Conservation (phyloP, 768 basidiomycete genomes). For the Leccinum aurantiacum region DNA sequence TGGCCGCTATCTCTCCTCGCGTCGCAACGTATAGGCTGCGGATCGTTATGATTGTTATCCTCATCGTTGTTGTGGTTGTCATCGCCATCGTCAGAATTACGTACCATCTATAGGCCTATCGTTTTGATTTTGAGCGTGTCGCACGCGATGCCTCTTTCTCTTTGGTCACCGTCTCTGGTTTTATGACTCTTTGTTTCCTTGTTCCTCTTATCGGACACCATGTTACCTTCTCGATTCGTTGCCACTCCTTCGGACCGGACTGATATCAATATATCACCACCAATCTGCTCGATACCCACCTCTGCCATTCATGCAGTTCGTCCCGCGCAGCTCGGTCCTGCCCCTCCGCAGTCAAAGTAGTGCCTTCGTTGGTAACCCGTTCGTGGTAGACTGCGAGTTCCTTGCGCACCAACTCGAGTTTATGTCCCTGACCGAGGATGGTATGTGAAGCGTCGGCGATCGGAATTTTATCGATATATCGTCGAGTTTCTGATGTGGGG, state of each 20-base stretch:
- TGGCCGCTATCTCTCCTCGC: too few species aligned
- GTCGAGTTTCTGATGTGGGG: slow-evolving; percentile 97
- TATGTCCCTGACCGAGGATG: slow-evolving; percentile 86
- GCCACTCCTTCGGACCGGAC: slow-evolving; percentile 24
- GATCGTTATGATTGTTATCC: slow-evolving; percentile 62
- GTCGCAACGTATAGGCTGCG: slow-evolving; percentile 67
- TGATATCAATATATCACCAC: neutral
- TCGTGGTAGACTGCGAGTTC: slow-evolving; percentile 88
- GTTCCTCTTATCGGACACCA: slow-evolving; percentile 5
- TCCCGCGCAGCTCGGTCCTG: slow-evolving; percentile 88
- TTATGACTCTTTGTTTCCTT: neutral
- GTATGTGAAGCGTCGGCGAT: slow-evolving; percentile 92
- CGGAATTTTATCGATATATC: slow-evolving; percentile 74
- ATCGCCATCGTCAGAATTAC: slow-evolving; percentile 42
- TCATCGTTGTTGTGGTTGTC: slow-evolving; percentile 60
- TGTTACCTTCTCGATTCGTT: neutral
- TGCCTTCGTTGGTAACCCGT: slow-evolving; percentile 44
- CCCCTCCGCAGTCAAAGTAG: slow-evolving; percentile 60
- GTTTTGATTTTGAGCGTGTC: neutral
- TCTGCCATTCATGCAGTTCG: slow-evolving; percentile 30
- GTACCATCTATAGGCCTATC: neutral
- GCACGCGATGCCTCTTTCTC: neutral
- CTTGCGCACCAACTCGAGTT: slow-evolving; percentile 81
- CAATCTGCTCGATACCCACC: slow-evolving; percentile 6
- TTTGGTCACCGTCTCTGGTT: too few species aligned